These are phyloP conservation scores for Penicillium expansum DNA, from an alignment of 2,329 filamentous ascomycete genomes.

Conservation along the genomic window DNA sequence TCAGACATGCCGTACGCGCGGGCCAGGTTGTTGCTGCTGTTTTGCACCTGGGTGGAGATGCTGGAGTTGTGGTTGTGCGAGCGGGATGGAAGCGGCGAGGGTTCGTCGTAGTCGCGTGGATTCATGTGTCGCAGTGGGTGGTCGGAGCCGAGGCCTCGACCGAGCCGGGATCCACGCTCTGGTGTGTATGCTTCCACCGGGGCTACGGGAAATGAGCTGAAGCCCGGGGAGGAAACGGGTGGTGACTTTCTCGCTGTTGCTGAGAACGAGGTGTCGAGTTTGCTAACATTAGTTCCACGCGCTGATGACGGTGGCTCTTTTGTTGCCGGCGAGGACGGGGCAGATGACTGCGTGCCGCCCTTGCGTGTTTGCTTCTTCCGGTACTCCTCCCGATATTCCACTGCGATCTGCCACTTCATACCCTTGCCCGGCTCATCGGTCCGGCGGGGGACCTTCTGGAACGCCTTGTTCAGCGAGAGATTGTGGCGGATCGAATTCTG, in stretches of 20 bases:
- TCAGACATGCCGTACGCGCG: slow-evolving; percentile 43
- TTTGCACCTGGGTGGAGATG: slow-evolving; percentile 19
- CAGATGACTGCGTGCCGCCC: slow-evolving; percentile 42
- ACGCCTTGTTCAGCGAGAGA: slow-evolving; percentile 88
- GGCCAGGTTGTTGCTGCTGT: slow-evolving; percentile 27
- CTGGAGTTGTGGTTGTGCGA: slow-evolving; percentile 29
- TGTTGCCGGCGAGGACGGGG: slow-evolving; percentile 47
- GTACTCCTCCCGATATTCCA: slow-evolving; percentile 83
- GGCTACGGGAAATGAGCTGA: slow-evolving; percentile 43
- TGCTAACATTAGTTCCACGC: slow-evolving; percentile 34
- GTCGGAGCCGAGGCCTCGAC: slow-evolving; percentile 30
- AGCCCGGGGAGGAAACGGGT: slow-evolving; percentile 39
- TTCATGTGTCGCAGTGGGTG: slow-evolving; percentile 34
- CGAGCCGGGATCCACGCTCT: slow-evolving; percentile 44
- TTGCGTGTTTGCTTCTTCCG: slow-evolving; percentile 61
- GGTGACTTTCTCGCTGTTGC: slow-evolving; percentile 38
- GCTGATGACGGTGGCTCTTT: slow-evolving; percentile 42
- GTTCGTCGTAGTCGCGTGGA: slow-evolving; percentile 41
- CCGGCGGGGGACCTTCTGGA: slow-evolving; percentile 86
- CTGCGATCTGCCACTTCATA: slow-evolving; percentile 96
- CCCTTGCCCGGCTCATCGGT: slow-evolving; percentile 97
- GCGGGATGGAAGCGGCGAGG: slow-evolving; percentile 41
- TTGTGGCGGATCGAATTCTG: slow-evolving; percentile 99
- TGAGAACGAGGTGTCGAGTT: slow-evolving; percentile 41
- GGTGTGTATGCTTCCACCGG: slow-evolving; percentile 49